Evolutionary conservation across 495 filamentous ascomycete genomes (phyloP).

Genomic region (Letharia lupina): DNA sequence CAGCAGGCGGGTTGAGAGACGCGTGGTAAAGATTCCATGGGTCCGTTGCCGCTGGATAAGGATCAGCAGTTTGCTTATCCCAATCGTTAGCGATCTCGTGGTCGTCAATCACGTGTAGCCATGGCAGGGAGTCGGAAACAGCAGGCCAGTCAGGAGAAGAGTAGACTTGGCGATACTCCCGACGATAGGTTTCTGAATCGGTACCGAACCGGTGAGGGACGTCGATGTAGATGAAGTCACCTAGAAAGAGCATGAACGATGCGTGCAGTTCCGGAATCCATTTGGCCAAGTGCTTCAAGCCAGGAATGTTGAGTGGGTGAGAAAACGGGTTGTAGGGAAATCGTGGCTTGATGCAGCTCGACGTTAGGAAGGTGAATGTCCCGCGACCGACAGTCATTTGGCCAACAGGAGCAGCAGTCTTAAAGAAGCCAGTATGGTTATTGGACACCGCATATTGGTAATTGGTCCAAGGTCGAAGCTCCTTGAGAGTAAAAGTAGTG

Average conservation of each 20-base stretch:
- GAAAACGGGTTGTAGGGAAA: slow-evolving; percentile 79
- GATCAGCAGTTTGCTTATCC: slow-evolving; percentile 61
- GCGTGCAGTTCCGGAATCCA: slow-evolving; percentile 55
- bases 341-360: slow-evolving; percentile 81
- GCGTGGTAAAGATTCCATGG: slow-evolving; percentile 83
- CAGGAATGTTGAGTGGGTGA: slow-evolving; percentile 73
- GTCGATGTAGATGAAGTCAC: slow-evolving; percentile 98
- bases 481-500: slow-evolving; percentile 46
- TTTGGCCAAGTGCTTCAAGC: slow-evolving; percentile 59
- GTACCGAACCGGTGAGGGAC: slow-evolving; percentile 73
- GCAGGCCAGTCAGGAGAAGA: slow-evolving; percentile 80
- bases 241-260: slow-evolving; percentile 94
- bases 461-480: slow-evolving; percentile 50
- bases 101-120: slow-evolving; percentile 94
- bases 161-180: slow-evolving; percentile 89
- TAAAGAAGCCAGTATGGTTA: slow-evolving; percentile 69
- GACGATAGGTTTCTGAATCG: slow-evolving; percentile 64
- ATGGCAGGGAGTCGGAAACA: slow-evolving; percentile 57
- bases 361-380: slow-evolving; percentile 78
- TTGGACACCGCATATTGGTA: slow-evolving; percentile 82
- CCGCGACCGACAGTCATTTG: slow-evolving; percentile 43
- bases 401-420: slow-evolving; percentile 60
- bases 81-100: slow-evolving; percentile 95
- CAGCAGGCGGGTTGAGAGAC: slow-evolving; percentile 67
- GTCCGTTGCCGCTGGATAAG: slow-evolving; percentile 69